Conservation (phyloP, 1,284 basidiomycete genomes). For the Microbotryum violaceum region DNA sequence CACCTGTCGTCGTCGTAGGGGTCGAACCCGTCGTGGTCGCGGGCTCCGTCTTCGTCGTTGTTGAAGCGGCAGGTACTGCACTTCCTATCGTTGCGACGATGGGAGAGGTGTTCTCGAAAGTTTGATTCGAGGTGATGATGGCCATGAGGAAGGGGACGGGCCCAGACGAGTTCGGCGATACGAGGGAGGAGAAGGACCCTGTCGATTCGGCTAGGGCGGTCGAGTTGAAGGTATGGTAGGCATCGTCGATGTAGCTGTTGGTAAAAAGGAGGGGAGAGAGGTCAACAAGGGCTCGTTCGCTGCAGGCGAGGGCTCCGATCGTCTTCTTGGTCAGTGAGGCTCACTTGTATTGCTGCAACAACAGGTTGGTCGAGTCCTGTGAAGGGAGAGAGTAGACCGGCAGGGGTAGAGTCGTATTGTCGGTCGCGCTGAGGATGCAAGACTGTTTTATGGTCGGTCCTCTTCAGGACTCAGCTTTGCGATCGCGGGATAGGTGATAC, state of each 20-base stretch:
- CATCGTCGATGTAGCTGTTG: constrained; percentile 7
- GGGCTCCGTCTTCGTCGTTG: background rate
- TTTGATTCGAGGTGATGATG: background rate
- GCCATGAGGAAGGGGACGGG: constrained; percentile 10
- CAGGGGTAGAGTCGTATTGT: constrained; percentile 1
- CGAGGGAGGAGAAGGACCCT: background rate
- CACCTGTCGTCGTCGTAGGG: background rate
- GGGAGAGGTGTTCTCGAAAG: background rate
- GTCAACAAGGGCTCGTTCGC: too few species aligned
- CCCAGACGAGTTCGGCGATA: too few species aligned
- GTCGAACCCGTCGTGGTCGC: background rate
- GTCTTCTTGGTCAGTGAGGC: background rate
- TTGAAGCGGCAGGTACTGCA: background rate
- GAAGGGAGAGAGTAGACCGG: background rate
- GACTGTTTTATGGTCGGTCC: background rate
- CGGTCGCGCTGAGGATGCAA: constrained; percentile 1
- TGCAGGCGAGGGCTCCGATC: too few species aligned
- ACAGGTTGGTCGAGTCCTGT: constrained; percentile 5
- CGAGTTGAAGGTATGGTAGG: constrained; percentile 15
- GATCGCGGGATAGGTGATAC: background rate
- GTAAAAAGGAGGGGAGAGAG: background rate
- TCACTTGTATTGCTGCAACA: background rate
- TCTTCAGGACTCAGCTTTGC: background rate
- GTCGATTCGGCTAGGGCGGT: constrained; percentile 3
- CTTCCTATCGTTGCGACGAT: constrained; percentile 20